These are phyloP conservation scores for Cystofilobasidium capitatum DNA, from an alignment of 768 basidiomycete genomes.

Conservation along the genomic window DNA sequence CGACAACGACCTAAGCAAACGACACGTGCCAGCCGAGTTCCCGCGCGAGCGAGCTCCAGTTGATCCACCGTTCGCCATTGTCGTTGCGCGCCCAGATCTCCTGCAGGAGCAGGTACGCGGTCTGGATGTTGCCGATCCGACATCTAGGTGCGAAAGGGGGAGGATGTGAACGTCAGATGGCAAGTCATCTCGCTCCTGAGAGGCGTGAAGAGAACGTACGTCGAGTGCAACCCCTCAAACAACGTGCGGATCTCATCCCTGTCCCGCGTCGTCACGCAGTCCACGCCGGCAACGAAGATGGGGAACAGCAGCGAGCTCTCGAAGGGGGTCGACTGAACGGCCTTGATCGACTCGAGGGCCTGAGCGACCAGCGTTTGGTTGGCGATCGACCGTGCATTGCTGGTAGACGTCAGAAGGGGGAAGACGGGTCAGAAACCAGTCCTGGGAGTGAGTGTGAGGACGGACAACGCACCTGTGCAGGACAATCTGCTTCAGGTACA, in stretches of 20 bases:
- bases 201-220: not conserved
- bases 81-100: slow-evolving; percentile 23
- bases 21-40: slow-evolving; percentile 22
- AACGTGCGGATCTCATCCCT: not conserved
- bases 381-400: slow-evolving; percentile 21
- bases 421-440: not conserved
- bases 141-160: not conserved
- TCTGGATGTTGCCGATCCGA: slow-evolving; percentile 26
- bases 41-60: slow-evolving; percentile 3
- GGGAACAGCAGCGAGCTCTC: slow-evolving; percentile 24
- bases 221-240: not conserved
- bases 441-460: not conserved
- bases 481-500: slow-evolving; percentile 22
- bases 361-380: slow-evolving; percentile 19
- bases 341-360: slow-evolving; percentile 14
- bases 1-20: slow-evolving; percentile 10
- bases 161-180: not conserved
- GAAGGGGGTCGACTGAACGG: slow-evolving; percentile 14
- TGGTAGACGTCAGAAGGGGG: not conserved
- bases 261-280: not conserved
- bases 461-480: not conserved
- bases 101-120: slow-evolving; percentile 15
- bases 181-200: not conserved
- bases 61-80: slow-evolving; percentile 18
- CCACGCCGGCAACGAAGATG: slow-evolving; percentile 22